Percentiles rank a stretch among this genome's conserved stretches.
phyloP scores from a whole-genome alignment of 345 rosid genomes.

The Brassica carinata region DNA sequence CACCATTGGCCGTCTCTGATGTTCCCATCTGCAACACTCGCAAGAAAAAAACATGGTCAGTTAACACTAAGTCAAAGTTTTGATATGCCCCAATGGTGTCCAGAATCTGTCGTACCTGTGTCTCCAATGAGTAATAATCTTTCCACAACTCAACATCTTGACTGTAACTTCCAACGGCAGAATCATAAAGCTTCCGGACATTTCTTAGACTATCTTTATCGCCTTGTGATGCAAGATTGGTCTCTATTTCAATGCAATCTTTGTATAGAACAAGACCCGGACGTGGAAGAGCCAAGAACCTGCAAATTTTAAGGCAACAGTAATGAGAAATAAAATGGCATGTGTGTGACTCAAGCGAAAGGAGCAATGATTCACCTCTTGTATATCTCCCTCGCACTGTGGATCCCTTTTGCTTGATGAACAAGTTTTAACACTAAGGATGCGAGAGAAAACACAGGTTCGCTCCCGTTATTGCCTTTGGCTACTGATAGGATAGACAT shows the following conservation, averaged over 20 bases:
- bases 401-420: slow-evolving; percentile 65
- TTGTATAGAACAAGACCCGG: slow-evolving; percentile 68
- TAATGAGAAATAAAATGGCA: slow-evolving; percentile 7
- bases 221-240: slow-evolving; percentile 57
- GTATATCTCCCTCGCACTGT: slow-evolving; percentile 62
- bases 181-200: slow-evolving; percentile 71
- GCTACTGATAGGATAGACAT: slow-evolving; percentile 55
- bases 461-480: slow-evolving; percentile 63
- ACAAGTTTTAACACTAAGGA: slow-evolving; percentile 59
- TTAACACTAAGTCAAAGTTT: neutral
- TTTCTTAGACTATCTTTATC: slow-evolving; percentile 58
- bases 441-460: slow-evolving; percentile 67
- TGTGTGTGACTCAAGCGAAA: neutral
- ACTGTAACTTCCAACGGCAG: slow-evolving; percentile 69
- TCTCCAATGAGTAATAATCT: slow-evolving; percentile 71
- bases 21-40: slow-evolving; percentile 71
- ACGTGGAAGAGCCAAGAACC: slow-evolving; percentile 77
- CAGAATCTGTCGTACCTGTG: slow-evolving; percentile 49
- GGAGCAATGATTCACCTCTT: slow-evolving; percentile 53
- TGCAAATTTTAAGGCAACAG: slow-evolving; percentile 36
- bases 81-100: neutral
- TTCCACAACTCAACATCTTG: slow-evolving; percentile 71
- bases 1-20: slow-evolving; percentile 68
- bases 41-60: slow-evolving; percentile 2
- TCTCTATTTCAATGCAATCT: slow-evolving; percentile 83